Base-by-base conservation (phyloP, 1,139 yeast species). In the Pichia sp. region DNA sequence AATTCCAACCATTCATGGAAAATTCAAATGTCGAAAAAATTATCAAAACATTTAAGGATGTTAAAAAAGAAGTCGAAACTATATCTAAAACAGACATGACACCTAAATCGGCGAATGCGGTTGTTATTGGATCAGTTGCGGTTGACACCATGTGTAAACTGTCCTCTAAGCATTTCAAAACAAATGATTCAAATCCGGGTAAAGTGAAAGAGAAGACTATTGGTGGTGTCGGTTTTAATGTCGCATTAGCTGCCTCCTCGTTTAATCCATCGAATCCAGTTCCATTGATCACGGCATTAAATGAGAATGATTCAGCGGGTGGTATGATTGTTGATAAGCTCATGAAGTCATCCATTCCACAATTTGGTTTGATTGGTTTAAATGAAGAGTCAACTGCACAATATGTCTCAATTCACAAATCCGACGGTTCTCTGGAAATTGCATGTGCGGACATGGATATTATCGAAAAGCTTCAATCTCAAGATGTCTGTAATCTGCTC, bases 371-470 rank as follows among this genome's bases (percentile, higher is more conserved):
- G 3, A 38, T 57, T 11, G 41, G 50, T 3, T 1, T 40, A 15
- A 33, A 47, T 3, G 40, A 46, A n/a, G 54, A 55, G 8, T 51
- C 55, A 15, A 84, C 94, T 0, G 89, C 94, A 0, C 86, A 85
- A 56, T 90, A 90, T 58, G 74, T 80, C 7, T 81, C 95, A 1
- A 73, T 82, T 50, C 93, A 87, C 58, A 78, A 77, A 49, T 53
- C 58, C 0, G 60, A 68, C 3, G 96, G 96, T 1, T 83, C 77
- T 4, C 68, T 89, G 42, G 61, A 85, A 8, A 70, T 86, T 17
- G 96, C 96, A 0, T 82, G 90, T 61, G 93, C 96, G 4, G 96
- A 87, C 60, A 89, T 90, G 96, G 70, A 70, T 12, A 78, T 85
- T 12, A 70, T 84, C 17, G 88, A 85, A 55, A 69, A 73, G 24